A percentile compares a stretch with the other conserved stretches of the same genome.
These are phyloP conservation scores for Geotrichum klebahnii DNA, from an alignment of 1,139 yeast genomes.

Conservation along the genomic window DNA sequence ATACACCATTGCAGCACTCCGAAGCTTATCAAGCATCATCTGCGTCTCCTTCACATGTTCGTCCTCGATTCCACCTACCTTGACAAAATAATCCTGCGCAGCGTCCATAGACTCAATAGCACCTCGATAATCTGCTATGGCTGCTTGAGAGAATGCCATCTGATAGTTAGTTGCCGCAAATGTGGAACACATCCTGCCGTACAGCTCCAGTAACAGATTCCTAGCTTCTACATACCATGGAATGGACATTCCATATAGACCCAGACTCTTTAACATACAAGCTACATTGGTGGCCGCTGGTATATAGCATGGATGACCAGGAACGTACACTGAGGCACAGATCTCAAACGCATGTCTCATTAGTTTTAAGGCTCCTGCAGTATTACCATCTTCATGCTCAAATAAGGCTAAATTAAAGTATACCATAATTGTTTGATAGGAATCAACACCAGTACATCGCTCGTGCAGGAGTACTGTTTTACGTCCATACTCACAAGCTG, in stretches of 20 bases:
- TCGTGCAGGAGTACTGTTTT: slow-evolving; percentile 72
- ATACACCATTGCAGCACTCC: not conserved
- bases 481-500: slow-evolving; percentile 67
- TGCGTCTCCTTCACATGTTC: not conserved
- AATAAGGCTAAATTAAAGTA: slow-evolving; percentile 70
- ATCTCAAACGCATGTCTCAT: slow-evolving; percentile 57
- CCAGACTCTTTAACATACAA: slow-evolving; percentile 53
- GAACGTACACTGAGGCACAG: slow-evolving; percentile 53
- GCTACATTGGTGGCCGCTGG: slow-evolving; percentile 66
- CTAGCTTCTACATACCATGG: slow-evolving; percentile 50
- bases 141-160: slow-evolving; percentile 60
- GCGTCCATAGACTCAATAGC: slow-evolving; percentile 52
- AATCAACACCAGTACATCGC: slow-evolving; percentile 75
- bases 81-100: slow-evolving; percentile 42
- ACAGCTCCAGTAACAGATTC: slow-evolving; percentile 45
- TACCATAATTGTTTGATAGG: slow-evolving; percentile 68
- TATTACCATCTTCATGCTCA: slow-evolving; percentile 60
- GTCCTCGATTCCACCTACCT: not conserved
- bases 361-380: slow-evolving; percentile 59
- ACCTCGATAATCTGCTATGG: slow-evolving; percentile 50
- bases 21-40: not conserved
- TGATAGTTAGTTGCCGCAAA: slow-evolving; percentile 61
- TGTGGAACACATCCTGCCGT: slow-evolving; percentile 57
- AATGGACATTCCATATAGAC: slow-evolving; percentile 47
- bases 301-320: slow-evolving; percentile 63